Conservation (phyloP, 345 rosid genomes). For the Mercurialis annua region DNA sequence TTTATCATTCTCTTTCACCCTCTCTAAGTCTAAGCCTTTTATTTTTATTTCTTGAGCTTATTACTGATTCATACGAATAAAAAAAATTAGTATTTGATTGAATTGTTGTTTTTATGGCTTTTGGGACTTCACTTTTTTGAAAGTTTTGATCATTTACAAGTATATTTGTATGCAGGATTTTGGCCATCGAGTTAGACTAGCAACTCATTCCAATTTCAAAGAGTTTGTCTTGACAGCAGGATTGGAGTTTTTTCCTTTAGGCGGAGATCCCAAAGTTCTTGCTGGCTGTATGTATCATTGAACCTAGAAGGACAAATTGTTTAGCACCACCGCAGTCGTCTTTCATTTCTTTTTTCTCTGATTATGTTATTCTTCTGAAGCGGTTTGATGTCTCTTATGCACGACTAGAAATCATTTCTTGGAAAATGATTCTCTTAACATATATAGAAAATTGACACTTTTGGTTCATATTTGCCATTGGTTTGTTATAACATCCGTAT, state of each 20-base stretch:
- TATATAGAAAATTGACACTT: neutral
- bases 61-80: neutral
- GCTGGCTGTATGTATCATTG: slow-evolving; percentile 86
- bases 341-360: slow-evolving; percentile 4
- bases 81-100: neutral
- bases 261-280: slow-evolving; percentile 97
- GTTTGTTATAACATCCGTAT: neutral
- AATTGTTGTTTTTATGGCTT: neutral
- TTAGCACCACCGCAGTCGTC: neutral
- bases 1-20: neutral
- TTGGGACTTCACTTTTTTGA: neutral
- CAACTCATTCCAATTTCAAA: slow-evolving; percentile 96
- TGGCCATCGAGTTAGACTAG: slow-evolving; percentile 99
- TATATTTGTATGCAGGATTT: slow-evolving; percentile 66
- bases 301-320: slow-evolving; percentile 28
- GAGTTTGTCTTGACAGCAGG: slow-evolving; percentile 98
- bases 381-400: slow-evolving; percentile 4
- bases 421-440: neutral
- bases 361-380: neutral
- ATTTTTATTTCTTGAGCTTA: slow-evolving; percentile 2
- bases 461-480: neutral
- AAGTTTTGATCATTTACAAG: slow-evolving; percentile 2
- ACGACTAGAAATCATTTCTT: slow-evolving; percentile 1
- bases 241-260: slow-evolving; percentile 90
- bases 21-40: neutral